Percentiles rank a stretch among this genome's conserved stretches.
Evolutionary conservation across 345 rosid species (phyloP).

Genomic region (Rubroshorea leprosula): DNA sequence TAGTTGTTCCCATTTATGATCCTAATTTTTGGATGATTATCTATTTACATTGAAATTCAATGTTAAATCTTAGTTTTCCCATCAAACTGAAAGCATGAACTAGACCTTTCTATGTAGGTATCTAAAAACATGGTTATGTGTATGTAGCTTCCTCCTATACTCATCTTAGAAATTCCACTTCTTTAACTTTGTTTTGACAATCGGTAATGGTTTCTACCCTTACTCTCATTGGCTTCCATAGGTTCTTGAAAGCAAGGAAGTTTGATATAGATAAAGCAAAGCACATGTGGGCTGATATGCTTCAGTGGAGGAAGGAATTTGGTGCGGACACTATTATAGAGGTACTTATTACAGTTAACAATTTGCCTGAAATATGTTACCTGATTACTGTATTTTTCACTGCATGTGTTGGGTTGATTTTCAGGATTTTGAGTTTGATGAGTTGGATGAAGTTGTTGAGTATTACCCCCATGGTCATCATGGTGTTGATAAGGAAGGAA

Average conservation of each 20-base stretch:
- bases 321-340: conserved; percentile 73
- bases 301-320: conserved; percentile 91
- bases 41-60: neutral
- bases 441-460: conserved; percentile 66
- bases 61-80: neutral
- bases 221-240: conserved; percentile 13
- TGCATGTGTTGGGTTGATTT: conserved; percentile 11
- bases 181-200: too few relatives aligned
- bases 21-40: neutral
- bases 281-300: conserved; percentile 98
- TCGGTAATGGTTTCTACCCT: too few relatives aligned
- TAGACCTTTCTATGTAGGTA: neutral
- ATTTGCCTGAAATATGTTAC: conserved; percentile 16
- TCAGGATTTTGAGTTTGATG: conserved; percentile 91
- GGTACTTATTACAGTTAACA: conserved; percentile 34
- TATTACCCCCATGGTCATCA: conserved; percentile 94
- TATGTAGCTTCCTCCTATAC: neutral
- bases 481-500: conserved; percentile 96
- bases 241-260: conserved; percentile 93
- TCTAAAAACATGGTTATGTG: neutral
- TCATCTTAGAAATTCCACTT: too few relatives aligned
- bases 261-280: conserved; percentile 84
- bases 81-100: neutral
- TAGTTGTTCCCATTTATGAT: too few relatives aligned
- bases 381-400: conserved; percentile 2